Evolutionary conservation across 805 yeast species (phyloP), one percentile per base, ranked within the genome.

Genomic region (Ascoidea tarda): DNA sequence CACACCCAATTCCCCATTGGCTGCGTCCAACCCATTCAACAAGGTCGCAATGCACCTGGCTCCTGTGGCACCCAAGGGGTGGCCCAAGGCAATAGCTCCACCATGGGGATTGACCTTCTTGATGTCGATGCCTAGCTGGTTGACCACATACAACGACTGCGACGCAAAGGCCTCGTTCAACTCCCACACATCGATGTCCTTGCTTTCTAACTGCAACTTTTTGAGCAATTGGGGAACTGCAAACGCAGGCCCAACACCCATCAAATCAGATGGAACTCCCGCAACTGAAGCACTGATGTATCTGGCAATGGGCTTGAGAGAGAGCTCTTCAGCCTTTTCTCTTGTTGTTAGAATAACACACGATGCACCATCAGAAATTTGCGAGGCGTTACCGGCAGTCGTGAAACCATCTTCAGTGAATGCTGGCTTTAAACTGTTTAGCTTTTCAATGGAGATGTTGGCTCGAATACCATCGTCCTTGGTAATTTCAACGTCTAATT

Each of bases 121-220:
- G 48, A 65, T 53, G 55, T 89, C 89, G 55, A 91, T 79, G 51
- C 84, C 80, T 59, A 79, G 75, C 49, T 76, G 72, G 57, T 75
- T 72, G 50, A 88, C 75, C 52, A 90, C 83, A 71, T 76, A 90
- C 51, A 91, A 68, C 52, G 95, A 87, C 73, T 91, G 97, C 6
- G 95, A 93, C n/a, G 98, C 97, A 69, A 90, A 90, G 1, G 97
- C 97, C 74, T 90, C 98, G 69, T 90, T 90, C 63, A 91, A 81
- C 73, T 91, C 98, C 65, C 76, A 90, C 46, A 88, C 76, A 50
- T 78, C 75, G 53, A 91, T 70, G 60, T 89, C 96, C 49, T 76
- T 75, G 33, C 77, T 73, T 5, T 74, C 69, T 55, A 90, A 66
- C 44, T 83, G 82, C 5, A 72, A 62, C 63, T 78, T 79, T 66